phyloP scores from a whole-genome alignment of 2,329 filamentous ascomycete species.

The Ceratocystis lukuohia region DNA sequence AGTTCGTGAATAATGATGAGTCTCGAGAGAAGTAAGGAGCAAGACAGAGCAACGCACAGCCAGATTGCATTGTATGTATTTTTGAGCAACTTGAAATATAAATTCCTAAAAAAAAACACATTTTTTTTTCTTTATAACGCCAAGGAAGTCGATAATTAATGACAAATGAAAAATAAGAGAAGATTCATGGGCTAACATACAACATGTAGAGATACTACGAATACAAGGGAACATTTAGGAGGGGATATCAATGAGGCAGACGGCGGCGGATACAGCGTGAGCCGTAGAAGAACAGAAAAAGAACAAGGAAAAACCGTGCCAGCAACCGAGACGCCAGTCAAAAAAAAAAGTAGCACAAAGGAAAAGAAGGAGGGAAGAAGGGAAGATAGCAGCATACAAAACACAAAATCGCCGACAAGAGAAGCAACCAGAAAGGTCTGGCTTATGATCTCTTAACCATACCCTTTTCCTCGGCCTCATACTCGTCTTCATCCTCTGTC shows the following conservation, averaged over 20 bases:
- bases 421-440: slow-evolving; percentile 19
- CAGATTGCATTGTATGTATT: background rate
- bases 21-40: background rate
- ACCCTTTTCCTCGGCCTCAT: slow-evolving; percentile 53
- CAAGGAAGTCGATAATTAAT: background rate
- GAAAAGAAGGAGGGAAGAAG: slow-evolving; percentile 8
- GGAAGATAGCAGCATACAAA: background rate
- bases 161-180: slow-evolving; percentile 4
- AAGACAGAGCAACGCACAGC: background rate
- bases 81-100: background rate
- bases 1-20: too few species aligned
- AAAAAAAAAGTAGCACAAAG: slow-evolving; percentile 6
- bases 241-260: background rate
- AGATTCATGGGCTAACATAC: background rate
- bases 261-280: background rate
- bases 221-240: too few species aligned
- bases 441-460: slow-evolving; percentile 52
- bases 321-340: slow-evolving; percentile 5
- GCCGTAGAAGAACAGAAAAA: background rate
- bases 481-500: slow-evolving; percentile 45
- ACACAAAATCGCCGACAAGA: background rate
- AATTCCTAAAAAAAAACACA: background rate
- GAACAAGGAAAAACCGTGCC: background rate
- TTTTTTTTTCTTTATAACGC: background rate
- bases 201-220: slow-evolving; percentile 2